Evolutionary conservation across 306 rosid species (phyloP).

Genomic region (Vachellia pachyceras): DNA sequence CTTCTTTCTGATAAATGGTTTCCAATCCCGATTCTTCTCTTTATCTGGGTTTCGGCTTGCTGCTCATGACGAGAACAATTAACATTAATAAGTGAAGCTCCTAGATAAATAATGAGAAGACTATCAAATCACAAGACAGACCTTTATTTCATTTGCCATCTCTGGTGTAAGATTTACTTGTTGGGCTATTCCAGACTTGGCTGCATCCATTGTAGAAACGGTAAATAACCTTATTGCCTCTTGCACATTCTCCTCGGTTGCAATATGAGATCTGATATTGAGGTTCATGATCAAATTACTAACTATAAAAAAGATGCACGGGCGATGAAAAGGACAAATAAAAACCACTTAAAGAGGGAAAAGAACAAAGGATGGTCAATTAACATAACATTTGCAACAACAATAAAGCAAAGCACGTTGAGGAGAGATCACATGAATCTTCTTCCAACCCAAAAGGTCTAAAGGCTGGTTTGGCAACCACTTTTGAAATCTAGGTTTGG

Average conservation of each 20-base stretch:
- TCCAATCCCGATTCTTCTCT: conserved; percentile 98
- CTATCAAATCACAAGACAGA: conserved; percentile 40
- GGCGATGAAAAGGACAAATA: conserved; percentile 20
- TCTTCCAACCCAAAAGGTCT: conserved; percentile 9
- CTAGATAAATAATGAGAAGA: conserved; percentile 15
- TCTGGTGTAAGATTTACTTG: conserved; percentile 85
- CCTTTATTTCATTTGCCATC: conserved; percentile 94
- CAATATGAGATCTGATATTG: conserved; percentile 70
- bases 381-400: neutral
- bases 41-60: conserved; percentile 98
- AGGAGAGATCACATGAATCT: conserved; percentile 23
- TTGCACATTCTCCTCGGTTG: conserved; percentile 82
- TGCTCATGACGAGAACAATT: conserved; percentile 47
- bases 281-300: conserved; percentile 23
- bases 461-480: too few relatives aligned
- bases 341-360: neutral
- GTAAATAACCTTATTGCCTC: conserved; percentile 91
- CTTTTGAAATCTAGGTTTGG: too few relatives aligned
- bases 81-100: conserved; percentile 14
- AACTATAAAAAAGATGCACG: conserved; percentile 17
- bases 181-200: conserved; percentile 88
- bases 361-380: neutral
- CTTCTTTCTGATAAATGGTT: conserved; percentile 95
- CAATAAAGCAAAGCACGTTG: conserved; percentile 7
- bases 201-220: conserved; percentile 97